These are phyloP conservation scores for Trichoderma atrobrunneum DNA, from an alignment of 2,329 filamentous ascomycete species.

Conservation along the genomic window DNA sequence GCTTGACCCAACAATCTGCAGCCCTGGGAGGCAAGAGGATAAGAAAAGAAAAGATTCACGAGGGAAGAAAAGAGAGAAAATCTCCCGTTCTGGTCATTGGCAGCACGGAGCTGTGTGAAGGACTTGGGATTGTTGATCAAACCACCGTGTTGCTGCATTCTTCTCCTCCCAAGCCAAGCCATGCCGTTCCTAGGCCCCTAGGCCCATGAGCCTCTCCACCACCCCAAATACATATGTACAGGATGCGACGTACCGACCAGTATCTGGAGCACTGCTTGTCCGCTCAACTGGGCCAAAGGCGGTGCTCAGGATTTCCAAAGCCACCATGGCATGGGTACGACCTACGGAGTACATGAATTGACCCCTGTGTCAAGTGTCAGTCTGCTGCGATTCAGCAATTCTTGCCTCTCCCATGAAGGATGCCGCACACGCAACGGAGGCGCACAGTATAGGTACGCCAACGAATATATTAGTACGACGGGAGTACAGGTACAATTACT, in stretches of 20 bases:
- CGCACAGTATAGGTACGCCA: neutral
- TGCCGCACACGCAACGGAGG: neutral
- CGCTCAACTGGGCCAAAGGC: neutral
- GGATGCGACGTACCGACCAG: neutral
- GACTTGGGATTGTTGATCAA: conserved; percentile 15
- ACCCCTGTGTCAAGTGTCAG: neutral
- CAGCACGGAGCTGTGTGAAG: neutral
- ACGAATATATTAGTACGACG: neutral
- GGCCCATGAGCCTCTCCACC: conserved; percentile 19
- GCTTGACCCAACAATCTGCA: neutral
- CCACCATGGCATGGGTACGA: neutral
- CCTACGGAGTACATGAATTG: neutral
- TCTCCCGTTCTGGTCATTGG: neutral
- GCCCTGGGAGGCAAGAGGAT: neutral
- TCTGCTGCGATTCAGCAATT: neutral
- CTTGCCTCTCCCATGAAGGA: neutral
- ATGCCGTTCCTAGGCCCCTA: neutral
- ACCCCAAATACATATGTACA: conserved; percentile 6
- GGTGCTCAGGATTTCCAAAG: neutral
- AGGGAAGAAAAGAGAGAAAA: neutral
- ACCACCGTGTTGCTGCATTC: conserved; percentile 14
- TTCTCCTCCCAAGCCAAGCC: neutral
- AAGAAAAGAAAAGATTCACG: neutral
- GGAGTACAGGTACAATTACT: neutral
- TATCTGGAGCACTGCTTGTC: neutral